Percentiles rank a stretch among this genome's conserved stretches.
These are phyloP conservation scores for Elaeis oleifera DNA, from an alignment of 202 grass and related monocot genomes.

Conservation along the genomic window DNA sequence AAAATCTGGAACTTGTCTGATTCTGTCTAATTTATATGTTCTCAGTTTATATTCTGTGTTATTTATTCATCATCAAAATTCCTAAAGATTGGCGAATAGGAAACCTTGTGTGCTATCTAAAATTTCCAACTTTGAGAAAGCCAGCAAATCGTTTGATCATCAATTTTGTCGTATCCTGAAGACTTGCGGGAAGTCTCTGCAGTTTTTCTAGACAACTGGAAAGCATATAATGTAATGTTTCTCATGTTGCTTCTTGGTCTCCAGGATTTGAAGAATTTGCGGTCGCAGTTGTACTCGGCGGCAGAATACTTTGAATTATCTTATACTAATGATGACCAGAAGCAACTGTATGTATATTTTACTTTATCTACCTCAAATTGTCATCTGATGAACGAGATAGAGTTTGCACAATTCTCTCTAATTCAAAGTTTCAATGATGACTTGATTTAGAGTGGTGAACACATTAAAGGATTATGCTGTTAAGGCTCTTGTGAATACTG, in stretches of 20 bases:
- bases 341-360: conserved; percentile 43
- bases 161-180: background rate
- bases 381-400: background rate
- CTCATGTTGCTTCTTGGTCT: background rate
- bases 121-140: background rate
- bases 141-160: background rate
- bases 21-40: too few relatives aligned
- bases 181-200: too few relatives aligned
- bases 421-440: background rate
- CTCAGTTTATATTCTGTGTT: too few relatives aligned
- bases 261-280: conserved; percentile 80
- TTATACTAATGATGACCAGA: conserved; percentile 51
- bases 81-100: too few relatives aligned
- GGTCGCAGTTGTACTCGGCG: conserved; percentile 74
- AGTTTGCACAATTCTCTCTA: background rate
- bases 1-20: too few relatives aligned
- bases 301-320: conserved; percentile 90
- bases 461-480: conserved; percentile 73
- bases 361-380: background rate
- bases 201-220: too few relatives aligned
- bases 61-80: too few relatives aligned
- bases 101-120: background rate
- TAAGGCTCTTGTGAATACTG: conserved; percentile 84
- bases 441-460: conserved; percentile 44
- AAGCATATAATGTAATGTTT: background rate